Evolutionary conservation across 2,329 filamentous ascomycete species (phyloP).

Genomic region (Knoxdaviesia proteae): DNA sequence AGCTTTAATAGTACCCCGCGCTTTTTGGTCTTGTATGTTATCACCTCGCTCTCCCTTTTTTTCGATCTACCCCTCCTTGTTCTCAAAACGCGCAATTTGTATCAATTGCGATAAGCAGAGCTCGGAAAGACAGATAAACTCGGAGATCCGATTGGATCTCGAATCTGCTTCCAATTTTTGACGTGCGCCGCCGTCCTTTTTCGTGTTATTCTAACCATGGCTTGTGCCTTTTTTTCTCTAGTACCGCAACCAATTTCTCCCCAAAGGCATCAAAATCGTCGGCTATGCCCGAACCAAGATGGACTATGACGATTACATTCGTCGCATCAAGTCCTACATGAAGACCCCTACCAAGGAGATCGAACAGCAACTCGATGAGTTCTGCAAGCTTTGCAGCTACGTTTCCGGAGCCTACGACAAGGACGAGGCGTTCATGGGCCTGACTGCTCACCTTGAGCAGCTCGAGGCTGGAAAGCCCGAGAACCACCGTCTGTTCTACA

Average conservation of each 20-base stretch:
- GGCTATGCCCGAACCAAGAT: slow-evolving; percentile 99
- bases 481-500: slow-evolving; percentile 92
- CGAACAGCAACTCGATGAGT: slow-evolving; percentile 84
- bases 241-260: slow-evolving; percentile 98
- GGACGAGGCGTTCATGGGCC: slow-evolving; percentile 75
- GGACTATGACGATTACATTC: slow-evolving; percentile 90
- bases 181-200: not conserved
- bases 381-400: slow-evolving; percentile 75
- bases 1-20: slow-evolving; percentile 58
- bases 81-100: too few relatives aligned
- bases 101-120: too few relatives aligned
- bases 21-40: slow-evolving; percentile 83
- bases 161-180: too few relatives aligned
- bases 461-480: slow-evolving; percentile 67
- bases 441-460: slow-evolving; percentile 69
- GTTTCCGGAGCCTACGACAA: slow-evolving; percentile 95
- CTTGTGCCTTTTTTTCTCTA: slow-evolving; percentile 18
- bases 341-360: slow-evolving; percentile 96
- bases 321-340: slow-evolving; percentile 91
- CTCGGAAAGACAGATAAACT: too few relatives aligned
- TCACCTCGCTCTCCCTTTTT: not conserved
- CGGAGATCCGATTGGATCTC: too few relatives aligned
- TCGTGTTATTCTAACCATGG: slow-evolving; percentile 1
- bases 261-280: slow-evolving; percentile 86
- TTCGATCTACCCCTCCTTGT: not conserved